Base-by-base conservation (phyloP, 2,329 filamentous ascomycete species). In the Pezicula carpinea region DNA sequence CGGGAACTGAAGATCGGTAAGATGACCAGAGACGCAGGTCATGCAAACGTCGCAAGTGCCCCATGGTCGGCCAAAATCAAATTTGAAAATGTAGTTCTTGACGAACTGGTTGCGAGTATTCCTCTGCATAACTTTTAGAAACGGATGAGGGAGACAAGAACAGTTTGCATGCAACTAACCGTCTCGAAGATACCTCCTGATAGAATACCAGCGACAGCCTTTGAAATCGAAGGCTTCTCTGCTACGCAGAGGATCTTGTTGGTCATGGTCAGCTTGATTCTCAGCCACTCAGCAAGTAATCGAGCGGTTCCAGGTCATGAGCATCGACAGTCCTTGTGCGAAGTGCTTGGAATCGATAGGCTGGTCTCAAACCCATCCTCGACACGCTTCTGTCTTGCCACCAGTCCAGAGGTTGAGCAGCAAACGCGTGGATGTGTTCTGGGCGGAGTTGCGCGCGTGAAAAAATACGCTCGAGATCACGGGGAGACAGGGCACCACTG, bases 71-170 rank as follows among this genome's bases (percentile, higher is more conserved):
- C 84, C 84, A 65, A 99, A 99, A 64, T 89, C 83, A 69, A 93
- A 99, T 39, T 85, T 77, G 63, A 99, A 99, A 22, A 82, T 77
- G 70, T 96, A 97, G 61, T 99, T 99, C 65, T 96, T 97, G 66
- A 95, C 85, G 68, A 83, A 97, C 57, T 79, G 78, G 39, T 56
- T 59, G 14, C 59, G 41, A 39, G 59, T 60, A 41, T 53, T 55
- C 40, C 42, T 32, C 62, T 65, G 29, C 5, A 35, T 17, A 39
- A 21, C 6, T 11, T 35, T 43, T 48, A 53, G 43, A 39, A 22
- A 48, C 11, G 43, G 17, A 43, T 13, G 21, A 2, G 8, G 23
- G 22, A 11, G 21, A 23, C 11, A 3, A 23, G 11, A 11, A 5
- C 14, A 39, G 14, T 18, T 40, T 17, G 39, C 40, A 21, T 15